Evolutionary conservation across 192 early-diverging fungal genomes (phyloP).

Genomic region (Coemansia pectinata): DNA sequence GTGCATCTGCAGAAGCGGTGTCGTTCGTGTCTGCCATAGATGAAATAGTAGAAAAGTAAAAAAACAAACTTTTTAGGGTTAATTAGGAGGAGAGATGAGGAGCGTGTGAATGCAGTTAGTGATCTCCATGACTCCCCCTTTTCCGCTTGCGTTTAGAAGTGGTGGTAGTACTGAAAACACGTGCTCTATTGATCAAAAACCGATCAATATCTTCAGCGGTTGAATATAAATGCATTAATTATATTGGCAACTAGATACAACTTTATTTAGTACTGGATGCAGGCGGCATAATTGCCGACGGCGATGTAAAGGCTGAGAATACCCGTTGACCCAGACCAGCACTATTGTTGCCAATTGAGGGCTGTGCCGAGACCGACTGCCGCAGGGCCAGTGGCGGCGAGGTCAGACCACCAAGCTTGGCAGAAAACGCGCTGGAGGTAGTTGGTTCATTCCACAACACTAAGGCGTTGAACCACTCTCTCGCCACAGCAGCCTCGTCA

Average conservation of each 20-base stretch:
- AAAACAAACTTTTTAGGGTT: not conserved
- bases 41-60: not conserved
- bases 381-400: constrained; percentile 3
- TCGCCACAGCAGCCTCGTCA: constrained; percentile 29
- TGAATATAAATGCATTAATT: not conserved
- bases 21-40: not conserved
- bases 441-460: constrained; percentile 25
- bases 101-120: not conserved
- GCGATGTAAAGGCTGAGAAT: constrained; percentile 3
- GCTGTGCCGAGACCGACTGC: constrained; percentile 28
- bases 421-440: not conserved
- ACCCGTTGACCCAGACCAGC: not conserved
- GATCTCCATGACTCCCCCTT: not conserved
- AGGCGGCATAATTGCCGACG: not conserved
- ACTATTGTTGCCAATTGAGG: not conserved
- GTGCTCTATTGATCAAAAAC: not conserved
- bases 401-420: not conserved
- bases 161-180: not conserved
- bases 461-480: constrained; percentile 44
- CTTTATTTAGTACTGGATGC: not conserved
- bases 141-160: not conserved
- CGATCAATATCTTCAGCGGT: not conserved
- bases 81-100: not conserved
- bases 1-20: not conserved
- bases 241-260: not conserved